phyloP scores from a whole-genome alignment of 2,329 filamentous ascomycete genomes.

The Talaromyces verruculosus region DNA sequence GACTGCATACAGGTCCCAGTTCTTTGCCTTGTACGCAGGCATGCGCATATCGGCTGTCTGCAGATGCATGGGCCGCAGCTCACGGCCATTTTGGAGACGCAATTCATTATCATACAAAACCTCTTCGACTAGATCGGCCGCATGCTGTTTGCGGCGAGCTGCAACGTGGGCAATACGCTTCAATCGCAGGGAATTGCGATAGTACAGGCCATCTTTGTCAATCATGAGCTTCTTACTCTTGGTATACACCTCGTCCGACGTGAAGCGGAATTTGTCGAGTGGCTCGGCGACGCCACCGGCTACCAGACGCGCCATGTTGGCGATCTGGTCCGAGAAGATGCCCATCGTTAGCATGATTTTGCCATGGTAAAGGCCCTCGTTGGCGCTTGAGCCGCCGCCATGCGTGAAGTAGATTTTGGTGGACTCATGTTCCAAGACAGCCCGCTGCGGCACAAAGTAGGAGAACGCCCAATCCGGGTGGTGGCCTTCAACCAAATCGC shows the following conservation, averaged over 20 bases:
- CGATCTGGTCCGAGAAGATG: slow-evolving; percentile 47
- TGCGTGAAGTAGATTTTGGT: slow-evolving; percentile 45
- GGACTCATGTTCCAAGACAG: slow-evolving; percentile 38
- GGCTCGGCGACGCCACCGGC: slow-evolving; percentile 37
- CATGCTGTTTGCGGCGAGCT: slow-evolving; percentile 40
- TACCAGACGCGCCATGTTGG: slow-evolving; percentile 39
- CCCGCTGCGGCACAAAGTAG: slow-evolving; percentile 44
- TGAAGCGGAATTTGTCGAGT: slow-evolving; percentile 43
- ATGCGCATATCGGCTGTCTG: slow-evolving; percentile 49
- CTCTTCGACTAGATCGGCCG: slow-evolving; percentile 46
- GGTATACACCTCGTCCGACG: slow-evolving; percentile 32
- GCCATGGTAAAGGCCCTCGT: slow-evolving; percentile 45
- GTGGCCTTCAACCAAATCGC: slow-evolving; percentile 31
- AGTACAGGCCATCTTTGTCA: slow-evolving; percentile 34
- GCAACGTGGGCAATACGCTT: slow-evolving; percentile 42
- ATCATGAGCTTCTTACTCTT: slow-evolving; percentile 31
- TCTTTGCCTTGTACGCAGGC: slow-evolving; percentile 40
- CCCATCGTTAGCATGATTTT: slow-evolving; percentile 39
- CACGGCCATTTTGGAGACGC: slow-evolving; percentile 22
- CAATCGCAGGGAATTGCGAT: slow-evolving; percentile 40
- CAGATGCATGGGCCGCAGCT: slow-evolving; percentile 43
- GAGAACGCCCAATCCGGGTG: slow-evolving; percentile 36
- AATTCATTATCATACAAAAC: slow-evolving; percentile 40
- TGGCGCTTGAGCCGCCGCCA: slow-evolving; percentile 44
- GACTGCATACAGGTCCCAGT: slow-evolving; percentile 39